Percentiles rank a stretch among this genome's conserved stretches.
phyloP scores from a whole-genome alignment of 495 filamentous ascomycete genomes.

The Penicillium cataractarum region DNA sequence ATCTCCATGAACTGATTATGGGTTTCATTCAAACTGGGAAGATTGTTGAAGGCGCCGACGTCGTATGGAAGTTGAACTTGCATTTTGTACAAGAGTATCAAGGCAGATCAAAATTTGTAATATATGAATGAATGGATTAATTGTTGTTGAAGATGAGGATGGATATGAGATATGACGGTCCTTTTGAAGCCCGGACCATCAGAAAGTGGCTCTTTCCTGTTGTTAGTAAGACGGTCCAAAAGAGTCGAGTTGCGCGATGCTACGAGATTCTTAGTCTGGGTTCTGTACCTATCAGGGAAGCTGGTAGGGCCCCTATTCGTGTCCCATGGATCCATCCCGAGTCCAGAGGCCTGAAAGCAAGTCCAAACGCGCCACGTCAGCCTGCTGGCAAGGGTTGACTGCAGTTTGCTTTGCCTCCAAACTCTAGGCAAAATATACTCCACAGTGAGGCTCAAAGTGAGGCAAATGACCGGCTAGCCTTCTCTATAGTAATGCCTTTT shows the following conservation, averaged over 20 bases:
- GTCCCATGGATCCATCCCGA: background rate
- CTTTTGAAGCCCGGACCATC: too few relatives aligned
- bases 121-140: background rate
- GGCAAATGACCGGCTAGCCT: too few relatives aligned
- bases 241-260: background rate
- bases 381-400: too few relatives aligned
- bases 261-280: background rate
- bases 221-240: too few relatives aligned
- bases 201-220: too few relatives aligned
- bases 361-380: background rate
- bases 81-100: background rate
- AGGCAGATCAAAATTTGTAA: slow-evolving; percentile 2
- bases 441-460: too few relatives aligned
- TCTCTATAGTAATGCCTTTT: too few relatives aligned
- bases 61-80: background rate
- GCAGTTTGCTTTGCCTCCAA: too few relatives aligned
- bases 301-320: background rate
- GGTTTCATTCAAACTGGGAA: background rate
- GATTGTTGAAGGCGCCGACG: background rate
- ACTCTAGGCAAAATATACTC: too few relatives aligned
- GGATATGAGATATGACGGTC: too few relatives aligned
- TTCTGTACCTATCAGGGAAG: background rate
- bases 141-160: background rate
- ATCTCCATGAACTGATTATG: background rate
- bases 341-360: background rate